These are phyloP conservation scores for Pichia manshurica DNA, from an alignment of 805 yeast genomes.

Conservation along the genomic window DNA sequence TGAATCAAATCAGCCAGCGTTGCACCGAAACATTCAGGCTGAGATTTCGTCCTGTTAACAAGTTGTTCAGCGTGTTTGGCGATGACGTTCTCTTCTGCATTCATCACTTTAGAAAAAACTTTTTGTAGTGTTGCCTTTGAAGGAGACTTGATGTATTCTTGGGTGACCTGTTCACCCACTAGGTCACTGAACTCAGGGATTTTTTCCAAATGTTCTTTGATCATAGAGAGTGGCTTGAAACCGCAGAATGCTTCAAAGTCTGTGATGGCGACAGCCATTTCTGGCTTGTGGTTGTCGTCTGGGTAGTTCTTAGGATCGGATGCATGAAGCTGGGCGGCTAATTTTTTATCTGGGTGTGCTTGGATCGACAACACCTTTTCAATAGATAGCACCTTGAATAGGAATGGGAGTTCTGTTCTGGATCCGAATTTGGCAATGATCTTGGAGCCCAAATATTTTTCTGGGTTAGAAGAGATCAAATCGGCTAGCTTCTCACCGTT, in stretches of 20 bases:
- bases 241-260: conserved; percentile 98
- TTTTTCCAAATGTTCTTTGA: conserved; percentile 58
- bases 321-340: conserved; percentile 70
- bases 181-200: conserved; percentile 73
- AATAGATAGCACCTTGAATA: conserved; percentile 91
- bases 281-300: conserved; percentile 98
- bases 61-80: conserved; percentile 53
- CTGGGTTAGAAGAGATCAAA: conserved; percentile 55
- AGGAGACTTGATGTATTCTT: conserved; percentile 51
- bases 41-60: conserved; percentile 54
- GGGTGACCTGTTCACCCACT: conserved; percentile 58
- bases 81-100: conserved; percentile 58
- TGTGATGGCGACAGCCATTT: conserved; percentile 97
- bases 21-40: conserved; percentile 53
- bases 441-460: conserved; percentile 48
- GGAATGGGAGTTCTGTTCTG: conserved; percentile 67
- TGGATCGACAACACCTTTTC: conserved; percentile 91
- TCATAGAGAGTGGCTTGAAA: conserved; percentile 81
- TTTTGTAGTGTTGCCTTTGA: conserved; percentile 58
- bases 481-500: conserved; percentile 54
- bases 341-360: conserved; percentile 92
- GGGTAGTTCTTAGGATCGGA: conserved; percentile 92
- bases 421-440: conserved; percentile 65
- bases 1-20: conserved; percentile 68
- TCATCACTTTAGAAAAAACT: conserved; percentile 82